These are phyloP conservation scores for Pugionium cornutum DNA, from an alignment of 345 rosid species.

Conservation along the genomic window DNA sequence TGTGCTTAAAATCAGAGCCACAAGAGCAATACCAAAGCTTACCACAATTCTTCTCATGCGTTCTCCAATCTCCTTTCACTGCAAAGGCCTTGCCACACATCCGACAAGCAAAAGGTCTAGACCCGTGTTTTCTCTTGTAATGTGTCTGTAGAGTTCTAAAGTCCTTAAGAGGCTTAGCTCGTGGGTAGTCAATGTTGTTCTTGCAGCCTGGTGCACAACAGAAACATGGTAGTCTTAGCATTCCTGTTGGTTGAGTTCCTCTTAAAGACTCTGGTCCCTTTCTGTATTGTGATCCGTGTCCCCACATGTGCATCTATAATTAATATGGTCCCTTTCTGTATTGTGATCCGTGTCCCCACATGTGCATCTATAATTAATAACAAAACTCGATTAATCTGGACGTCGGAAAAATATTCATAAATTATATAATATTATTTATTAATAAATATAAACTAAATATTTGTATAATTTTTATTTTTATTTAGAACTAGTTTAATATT, in stretches of 20 bases:
- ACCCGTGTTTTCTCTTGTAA: constrained; percentile 94
- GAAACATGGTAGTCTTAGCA: constrained; percentile 70
- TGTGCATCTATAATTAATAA: constrained; percentile 68
- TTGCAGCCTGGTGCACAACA: constrained; percentile 92
- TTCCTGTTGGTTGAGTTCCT: too few species aligned
- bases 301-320: constrained; percentile 98
- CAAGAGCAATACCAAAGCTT: constrained; percentile 94
- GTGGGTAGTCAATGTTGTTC: constrained; percentile 94
- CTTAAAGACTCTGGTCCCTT: too few species aligned
- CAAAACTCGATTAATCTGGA: too few species aligned
- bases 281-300: constrained; percentile 88
- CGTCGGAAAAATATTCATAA: too few species aligned
- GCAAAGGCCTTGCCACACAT: constrained; percentile 92
- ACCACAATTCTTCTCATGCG: constrained; percentile 98
- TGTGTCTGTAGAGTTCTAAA: constrained; percentile 96
- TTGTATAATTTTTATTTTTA: too few species aligned
- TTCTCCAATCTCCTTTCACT: constrained; percentile 96
- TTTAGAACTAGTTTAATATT: too few species aligned
- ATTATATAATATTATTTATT: too few species aligned
- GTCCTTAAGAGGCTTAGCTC: constrained; percentile 86
- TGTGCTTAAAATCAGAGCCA: constrained; percentile 96
- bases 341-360: constrained; percentile 99
- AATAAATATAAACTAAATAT: too few species aligned
- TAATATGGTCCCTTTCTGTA: constrained; percentile 30
- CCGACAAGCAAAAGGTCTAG: constrained; percentile 86